Evolutionary conservation across 768 basidiomycete genomes (phyloP), one percentile per base, ranked within the genome.

Genomic region (Boletus rubescentipes): DNA sequence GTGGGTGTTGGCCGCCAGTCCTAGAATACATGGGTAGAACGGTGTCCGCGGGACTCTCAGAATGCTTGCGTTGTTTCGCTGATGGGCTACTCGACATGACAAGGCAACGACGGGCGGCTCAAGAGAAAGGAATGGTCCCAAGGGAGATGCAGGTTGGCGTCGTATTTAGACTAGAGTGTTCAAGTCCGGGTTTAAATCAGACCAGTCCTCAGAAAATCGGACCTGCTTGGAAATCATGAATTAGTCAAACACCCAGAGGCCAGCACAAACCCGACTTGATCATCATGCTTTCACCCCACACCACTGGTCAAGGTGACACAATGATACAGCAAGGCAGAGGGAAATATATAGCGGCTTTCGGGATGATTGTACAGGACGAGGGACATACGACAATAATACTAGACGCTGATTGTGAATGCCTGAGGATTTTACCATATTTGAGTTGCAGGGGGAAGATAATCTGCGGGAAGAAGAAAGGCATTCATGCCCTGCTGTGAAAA

Each of bases 401-500:
- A 49, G 52, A 60, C 46, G 39, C 23, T 40, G 59, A 26, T 39
- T 36, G 41, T 37, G 30, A 43, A 42, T 40, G 53, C 31, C 38
- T 37, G 35, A 35, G 39, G 15, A 54, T 38, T 54, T 77, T 67
- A 91, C 89, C 88, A 91, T 51, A 91, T 90, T 68, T 88, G 87
- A 45, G 85, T 79, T 23, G 82, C 79, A 53, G 84, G 75, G 2
- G 87, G 85, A 46, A 90, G 77, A 61, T 86, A 91, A 65, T 91
- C 86, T 30, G 75, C 71, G 15, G 91, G 91, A 35, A 93, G 76
- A 43, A 93, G 74, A 72, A 92, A 92, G 5, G 91, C 89, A 63
- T 93, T 88, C 75, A 93, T 89, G 57, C 91, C 91, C 62, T 88
- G 81, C 67, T 90, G 88, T 31, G 84, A 79, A 71, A 91, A 88